phyloP scores from a whole-genome alignment of 805 yeast genomes.

The Candida dendrica region DNA sequence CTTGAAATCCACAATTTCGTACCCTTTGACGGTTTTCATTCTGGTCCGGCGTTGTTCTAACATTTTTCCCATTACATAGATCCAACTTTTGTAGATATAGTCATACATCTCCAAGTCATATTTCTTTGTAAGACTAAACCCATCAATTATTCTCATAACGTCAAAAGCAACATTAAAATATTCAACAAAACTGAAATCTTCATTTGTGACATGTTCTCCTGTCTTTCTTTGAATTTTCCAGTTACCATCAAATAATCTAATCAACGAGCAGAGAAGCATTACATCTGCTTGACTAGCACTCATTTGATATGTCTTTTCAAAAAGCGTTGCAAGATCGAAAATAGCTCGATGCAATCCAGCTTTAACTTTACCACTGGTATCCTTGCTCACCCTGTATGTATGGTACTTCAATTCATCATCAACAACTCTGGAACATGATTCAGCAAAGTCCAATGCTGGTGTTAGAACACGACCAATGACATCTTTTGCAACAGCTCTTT shows the following conservation, averaged over 20 bases:
- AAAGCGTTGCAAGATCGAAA: slow-evolving; percentile 11
- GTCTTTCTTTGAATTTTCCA: slow-evolving; percentile 48
- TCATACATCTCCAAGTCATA: neutral
- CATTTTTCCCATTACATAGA: slow-evolving; percentile 12
- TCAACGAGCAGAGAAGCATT: slow-evolving; percentile 35
- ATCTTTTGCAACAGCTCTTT: slow-evolving; percentile 33
- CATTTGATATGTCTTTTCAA: slow-evolving; percentile 19
- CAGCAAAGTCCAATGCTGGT: slow-evolving; percentile 38
- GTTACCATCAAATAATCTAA: slow-evolving; percentile 50
- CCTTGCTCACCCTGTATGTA: neutral
- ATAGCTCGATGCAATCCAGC: slow-evolving; percentile 3
- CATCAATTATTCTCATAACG: slow-evolving; percentile 33
- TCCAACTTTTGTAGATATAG: slow-evolving; percentile 27
- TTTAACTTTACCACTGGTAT: neutral
- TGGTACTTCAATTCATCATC: slow-evolving; percentile 17
- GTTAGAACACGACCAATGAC: slow-evolving; percentile 37
- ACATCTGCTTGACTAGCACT: slow-evolving; percentile 30
- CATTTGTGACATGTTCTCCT: slow-evolving; percentile 65
- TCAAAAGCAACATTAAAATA: slow-evolving; percentile 44
- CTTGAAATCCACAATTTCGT: slow-evolving; percentile 25
- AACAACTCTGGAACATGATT: slow-evolving; percentile 31
- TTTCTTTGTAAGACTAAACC: neutral
- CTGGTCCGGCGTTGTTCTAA: slow-evolving; percentile 13
- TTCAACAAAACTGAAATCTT: slow-evolving; percentile 40
- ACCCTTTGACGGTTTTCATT: slow-evolving; percentile 17